These are phyloP conservation scores for Platanthera guangdongensis DNA, from an alignment of 106 monocot genomes.

Conservation along the genomic window DNA sequence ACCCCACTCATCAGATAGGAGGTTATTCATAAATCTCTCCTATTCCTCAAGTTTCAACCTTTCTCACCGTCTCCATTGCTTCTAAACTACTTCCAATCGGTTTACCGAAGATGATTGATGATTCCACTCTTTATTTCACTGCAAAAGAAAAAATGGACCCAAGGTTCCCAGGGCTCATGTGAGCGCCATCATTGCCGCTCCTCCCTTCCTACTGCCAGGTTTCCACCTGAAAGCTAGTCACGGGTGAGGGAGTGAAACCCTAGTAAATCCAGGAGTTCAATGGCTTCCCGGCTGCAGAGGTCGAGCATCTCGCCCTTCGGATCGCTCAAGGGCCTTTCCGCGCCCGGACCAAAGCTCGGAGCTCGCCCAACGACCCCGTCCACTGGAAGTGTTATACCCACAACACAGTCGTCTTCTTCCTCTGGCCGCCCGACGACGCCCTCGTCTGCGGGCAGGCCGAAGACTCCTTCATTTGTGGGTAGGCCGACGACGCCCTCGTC, in stretches of 20 bases:
- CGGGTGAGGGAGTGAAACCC: background rate
- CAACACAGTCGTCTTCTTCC: conserved; percentile 14
- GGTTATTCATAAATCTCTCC: background rate
- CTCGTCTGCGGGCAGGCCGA: conserved; percentile 18
- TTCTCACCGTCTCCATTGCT: background rate
- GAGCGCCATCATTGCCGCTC: too few relatives aligned
- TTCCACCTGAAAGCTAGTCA: background rate
- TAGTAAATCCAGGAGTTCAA: background rate
- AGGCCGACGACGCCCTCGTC: conserved; percentile 32
- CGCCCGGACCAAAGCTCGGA: conserved; percentile 18
- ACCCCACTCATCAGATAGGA: too few relatives aligned
- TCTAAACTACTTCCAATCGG: background rate
- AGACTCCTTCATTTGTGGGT: conserved; percentile 16
- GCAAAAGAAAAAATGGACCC: background rate
- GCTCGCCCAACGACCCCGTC: conserved; percentile 43
- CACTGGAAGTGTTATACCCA: conserved; percentile 11
- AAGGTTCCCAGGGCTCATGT: background rate
- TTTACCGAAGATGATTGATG: background rate
- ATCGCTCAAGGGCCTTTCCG: conserved; percentile 30
- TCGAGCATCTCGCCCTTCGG: conserved; percentile 93
- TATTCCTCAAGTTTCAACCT: background rate
- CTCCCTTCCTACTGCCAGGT: background rate
- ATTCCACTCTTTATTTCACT: background rate
- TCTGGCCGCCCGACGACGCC: conserved; percentile 18
- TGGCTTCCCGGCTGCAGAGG: conserved; percentile 45